phyloP scores from a whole-genome alignment of 176 grass and related monocot genomes.

The Chrysopogon serrulatus region DNA sequence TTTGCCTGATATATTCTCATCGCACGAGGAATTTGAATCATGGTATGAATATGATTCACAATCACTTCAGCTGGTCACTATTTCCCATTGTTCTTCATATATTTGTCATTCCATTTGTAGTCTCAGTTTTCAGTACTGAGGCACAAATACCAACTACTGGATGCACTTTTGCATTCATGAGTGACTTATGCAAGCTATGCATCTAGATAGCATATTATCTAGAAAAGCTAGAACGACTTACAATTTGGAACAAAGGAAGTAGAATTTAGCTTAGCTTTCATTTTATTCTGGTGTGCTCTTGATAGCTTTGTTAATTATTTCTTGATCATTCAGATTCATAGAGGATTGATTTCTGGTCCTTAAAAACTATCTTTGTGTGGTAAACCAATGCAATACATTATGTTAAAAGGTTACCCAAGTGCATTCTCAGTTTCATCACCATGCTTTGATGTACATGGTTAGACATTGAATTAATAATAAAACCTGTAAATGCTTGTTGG shows the following conservation, averaged over 20 bases:
- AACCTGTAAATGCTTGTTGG: not conserved
- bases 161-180: not conserved
- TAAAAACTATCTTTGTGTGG: not conserved
- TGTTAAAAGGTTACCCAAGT: not conserved
- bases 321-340: not conserved
- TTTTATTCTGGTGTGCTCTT: not conserved
- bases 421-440: not conserved
- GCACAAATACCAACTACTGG: not conserved
- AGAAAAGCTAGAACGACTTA: no score
- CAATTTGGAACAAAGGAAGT: no score
- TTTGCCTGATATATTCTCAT: conserved; percentile 97
- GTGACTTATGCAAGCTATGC: not conserved
- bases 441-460: not conserved
- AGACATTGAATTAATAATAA: not conserved
- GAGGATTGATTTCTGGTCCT: not conserved
- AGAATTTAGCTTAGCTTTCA: not conserved
- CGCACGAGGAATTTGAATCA: conserved; percentile 85
- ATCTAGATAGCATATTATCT: no score
- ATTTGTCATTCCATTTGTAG: not conserved
- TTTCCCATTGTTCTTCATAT: not conserved
- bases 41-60: conserved; percentile 67
- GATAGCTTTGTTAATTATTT: not conserved
- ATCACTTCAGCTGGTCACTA: not conserved
- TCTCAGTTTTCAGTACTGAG: not conserved
- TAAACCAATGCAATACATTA: not conserved